These are phyloP conservation scores for Melastoma candidum DNA, from an alignment of 441 rosid species.

Conservation along the genomic window DNA sequence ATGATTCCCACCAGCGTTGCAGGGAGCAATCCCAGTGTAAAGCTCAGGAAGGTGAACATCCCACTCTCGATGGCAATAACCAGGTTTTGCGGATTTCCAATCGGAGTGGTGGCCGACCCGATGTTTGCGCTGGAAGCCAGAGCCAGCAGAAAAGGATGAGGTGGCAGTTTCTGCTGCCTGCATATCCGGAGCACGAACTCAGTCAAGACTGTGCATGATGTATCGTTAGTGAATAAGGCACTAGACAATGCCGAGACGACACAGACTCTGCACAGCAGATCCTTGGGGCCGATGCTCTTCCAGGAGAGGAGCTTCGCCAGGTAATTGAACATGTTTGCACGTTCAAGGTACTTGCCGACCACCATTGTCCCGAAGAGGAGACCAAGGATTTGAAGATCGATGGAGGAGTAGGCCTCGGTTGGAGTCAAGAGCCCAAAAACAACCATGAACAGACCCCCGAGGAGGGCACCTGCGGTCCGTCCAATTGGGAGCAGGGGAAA, in stretches of 20 bases:
- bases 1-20: constrained; percentile 52
- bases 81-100: constrained; percentile 84
- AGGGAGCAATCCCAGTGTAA: constrained; percentile 48
- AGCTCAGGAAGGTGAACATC: constrained; percentile 39
- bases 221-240: constrained; percentile 85
- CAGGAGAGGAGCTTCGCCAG: constrained; percentile 59
- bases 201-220: constrained; percentile 63
- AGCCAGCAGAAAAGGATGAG: constrained; percentile 66
- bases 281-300: constrained; percentile 66
- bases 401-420: constrained; percentile 65
- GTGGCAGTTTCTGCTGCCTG: constrained; percentile 62
- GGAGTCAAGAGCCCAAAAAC: constrained; percentile 57
- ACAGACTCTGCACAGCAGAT: constrained; percentile 57
- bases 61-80: constrained; percentile 59
- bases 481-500: constrained; percentile 73
- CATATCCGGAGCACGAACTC: constrained; percentile 70
- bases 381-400: constrained; percentile 77
- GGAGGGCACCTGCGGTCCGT: constrained; percentile 78
- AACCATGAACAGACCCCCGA: constrained; percentile 85
- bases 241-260: constrained; percentile 70
- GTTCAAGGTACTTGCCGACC: constrained; percentile 64
- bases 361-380: constrained; percentile 94
- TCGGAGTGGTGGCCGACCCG: constrained; percentile 80
- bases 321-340: constrained; percentile 73
- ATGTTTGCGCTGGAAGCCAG: constrained; percentile 74